Evolutionary conservation across 129 eudicot genomes (phyloP), one percentile per base, ranked within the genome.

Genomic region (Heracleum sosnowskyi): DNA sequence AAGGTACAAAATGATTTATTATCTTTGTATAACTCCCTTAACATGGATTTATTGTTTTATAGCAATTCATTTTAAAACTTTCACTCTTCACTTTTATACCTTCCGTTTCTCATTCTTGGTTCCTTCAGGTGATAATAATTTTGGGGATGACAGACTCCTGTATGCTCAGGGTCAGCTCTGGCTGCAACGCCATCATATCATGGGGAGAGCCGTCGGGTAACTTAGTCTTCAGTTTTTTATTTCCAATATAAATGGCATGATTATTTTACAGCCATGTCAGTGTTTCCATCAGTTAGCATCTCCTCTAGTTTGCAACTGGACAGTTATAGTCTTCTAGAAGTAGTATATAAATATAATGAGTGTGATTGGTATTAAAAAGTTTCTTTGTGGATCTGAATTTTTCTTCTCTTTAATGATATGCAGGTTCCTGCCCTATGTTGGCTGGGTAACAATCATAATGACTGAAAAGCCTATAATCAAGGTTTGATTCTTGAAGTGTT

Each of bases 131-230:
- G 98, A 94, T 83, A 91, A 94, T 79, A 94, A 94, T 83, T 84
- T 79, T 79, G 98, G 97, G 75, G 98, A 94, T 82, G 98, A 94
- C 84, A 84, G 98, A 69, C 97, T 89, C 81, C 86, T 94, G 80
- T 94, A 94, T 88, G 98, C 98, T 81, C 87, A 87, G 45, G 97
- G 96, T 66, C 97, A 94, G 82, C 90, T 86, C 77, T 94, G 98
- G 98, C 84, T 94, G 87, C 91, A 94, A 20, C 82, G 97, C 31
- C 97, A 90, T 79, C 98, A 94, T 85, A 91, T 94, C 13, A 94
- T 94, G 98, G 98, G 98, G 74, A 89, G 98, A 88, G 98, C 98
- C 81, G 91, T 94, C 24, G 97, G 98, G 98, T 94, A 82, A 89
- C 42, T 86, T 29, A 53, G 17, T 63, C 63, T 69, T 69, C 46